Evolutionary conservation across 257 asterid species (phyloP).

Genomic region (Nicotiana attenuata): DNA sequence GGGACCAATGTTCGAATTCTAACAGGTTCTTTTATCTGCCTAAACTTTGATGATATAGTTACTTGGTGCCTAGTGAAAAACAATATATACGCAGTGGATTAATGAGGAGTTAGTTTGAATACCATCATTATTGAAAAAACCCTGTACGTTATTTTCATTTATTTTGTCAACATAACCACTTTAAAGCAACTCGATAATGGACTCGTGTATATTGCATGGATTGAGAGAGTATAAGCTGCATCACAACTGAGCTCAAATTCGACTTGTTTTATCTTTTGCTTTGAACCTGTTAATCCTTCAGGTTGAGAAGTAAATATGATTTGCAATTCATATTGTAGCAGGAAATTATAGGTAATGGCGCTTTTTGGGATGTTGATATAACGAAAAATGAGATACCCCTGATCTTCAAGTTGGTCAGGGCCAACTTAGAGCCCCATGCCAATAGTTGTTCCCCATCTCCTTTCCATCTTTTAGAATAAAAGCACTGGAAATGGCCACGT

Average conservation of each 20-base stretch:
- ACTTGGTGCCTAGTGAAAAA: not conserved
- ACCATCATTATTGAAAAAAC: not conserved
- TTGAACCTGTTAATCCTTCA: not conserved
- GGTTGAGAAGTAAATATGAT: not conserved
- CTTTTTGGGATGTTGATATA: conserved; percentile 6
- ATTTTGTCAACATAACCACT: not conserved
- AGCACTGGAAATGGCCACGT: not conserved
- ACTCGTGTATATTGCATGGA: no score
- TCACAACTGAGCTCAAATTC: not conserved
- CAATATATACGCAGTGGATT: not conserved
- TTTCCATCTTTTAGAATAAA: not conserved
- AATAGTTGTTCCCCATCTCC: not conserved
- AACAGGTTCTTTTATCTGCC: not conserved
- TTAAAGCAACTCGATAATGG: no score
- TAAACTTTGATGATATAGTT: not conserved
- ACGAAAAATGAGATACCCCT: conserved; percentile 18
- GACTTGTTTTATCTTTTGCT: not conserved
- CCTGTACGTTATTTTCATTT: not conserved
- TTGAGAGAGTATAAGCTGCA: no score
- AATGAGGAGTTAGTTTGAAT: not conserved
- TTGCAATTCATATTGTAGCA: conserved; percentile 9
- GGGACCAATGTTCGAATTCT: not conserved
- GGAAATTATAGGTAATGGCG: not conserved
- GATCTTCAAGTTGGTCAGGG: conserved; percentile 13
- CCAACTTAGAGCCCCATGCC: conserved; percentile 16